Conservation (phyloP, 176 grass and related monocot species). For the Puya raimondii region DNA sequence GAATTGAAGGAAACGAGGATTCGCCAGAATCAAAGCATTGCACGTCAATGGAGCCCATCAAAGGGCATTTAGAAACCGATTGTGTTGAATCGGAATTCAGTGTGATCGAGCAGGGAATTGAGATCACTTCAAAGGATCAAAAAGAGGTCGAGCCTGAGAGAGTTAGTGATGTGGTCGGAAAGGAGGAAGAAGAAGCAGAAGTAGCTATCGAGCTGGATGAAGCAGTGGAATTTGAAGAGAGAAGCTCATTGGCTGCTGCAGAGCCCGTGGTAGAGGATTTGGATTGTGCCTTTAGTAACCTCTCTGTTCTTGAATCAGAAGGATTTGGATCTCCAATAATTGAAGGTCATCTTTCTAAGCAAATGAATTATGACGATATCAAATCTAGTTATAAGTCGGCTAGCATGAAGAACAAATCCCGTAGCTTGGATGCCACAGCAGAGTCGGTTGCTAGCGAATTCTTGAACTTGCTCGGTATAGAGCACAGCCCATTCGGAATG, state of each 20-base stretch:
- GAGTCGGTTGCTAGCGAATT: slow-evolving; percentile 78
- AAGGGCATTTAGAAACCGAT: slow-evolving; percentile 16
- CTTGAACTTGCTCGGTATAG: slow-evolving; percentile 80
- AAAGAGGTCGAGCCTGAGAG: slow-evolving; percentile 20
- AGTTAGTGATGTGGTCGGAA: slow-evolving; percentile 12
- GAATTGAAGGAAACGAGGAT: slow-evolving; percentile 17
- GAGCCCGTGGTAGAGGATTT: slow-evolving; percentile 42
- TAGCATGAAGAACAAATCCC: slow-evolving; percentile 45
- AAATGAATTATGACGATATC: slow-evolving; percentile 33
- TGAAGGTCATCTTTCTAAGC: slow-evolving; percentile 36
- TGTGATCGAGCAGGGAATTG: slow-evolving; percentile 64
- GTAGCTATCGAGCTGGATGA: slow-evolving; percentile 23
- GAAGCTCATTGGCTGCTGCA: slow-evolving; percentile 10
- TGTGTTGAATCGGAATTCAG: slow-evolving; percentile 39
- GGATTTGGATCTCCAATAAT: slow-evolving; percentile 37
- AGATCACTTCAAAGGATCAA: slow-evolving; percentile 37
- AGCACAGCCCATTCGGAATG: slow-evolving; percentile 50
- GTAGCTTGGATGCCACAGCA: slow-evolving; percentile 53
- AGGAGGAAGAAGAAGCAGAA: slow-evolving; percentile 9
- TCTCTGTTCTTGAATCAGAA: slow-evolving; percentile 38
- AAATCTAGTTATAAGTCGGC: slow-evolving; percentile 28
- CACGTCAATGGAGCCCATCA: slow-evolving; percentile 46
- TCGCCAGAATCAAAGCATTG: slow-evolving; percentile 67
- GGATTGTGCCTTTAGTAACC: slow-evolving; percentile 39
- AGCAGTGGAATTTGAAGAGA: slow-evolving; percentile 8